Conservation (phyloP, 2,329 filamentous ascomycete species). For the Ophiostoma sp. region DNA sequence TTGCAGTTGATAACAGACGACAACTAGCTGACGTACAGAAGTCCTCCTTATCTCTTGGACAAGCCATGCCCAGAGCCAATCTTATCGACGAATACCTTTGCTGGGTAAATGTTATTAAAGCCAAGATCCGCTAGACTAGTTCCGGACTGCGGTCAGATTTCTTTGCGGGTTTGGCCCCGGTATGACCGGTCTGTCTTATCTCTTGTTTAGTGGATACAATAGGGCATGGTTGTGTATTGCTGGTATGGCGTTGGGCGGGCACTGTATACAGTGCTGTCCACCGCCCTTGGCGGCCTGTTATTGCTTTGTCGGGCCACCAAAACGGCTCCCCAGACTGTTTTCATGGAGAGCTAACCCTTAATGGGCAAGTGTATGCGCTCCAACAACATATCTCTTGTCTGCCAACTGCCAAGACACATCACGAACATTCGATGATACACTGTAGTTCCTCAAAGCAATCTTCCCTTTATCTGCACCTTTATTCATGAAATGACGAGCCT, state of each 20-base stretch:
- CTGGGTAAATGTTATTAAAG: conserved; percentile 2
- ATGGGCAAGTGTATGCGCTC: neutral
- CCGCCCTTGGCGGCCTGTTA: neutral
- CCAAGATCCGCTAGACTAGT: neutral
- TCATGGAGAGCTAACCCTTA: neutral
- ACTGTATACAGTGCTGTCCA: neutral
- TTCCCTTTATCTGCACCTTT: neutral
- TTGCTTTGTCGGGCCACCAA: neutral
- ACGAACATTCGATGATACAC: neutral
- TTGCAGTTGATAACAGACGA: neutral
- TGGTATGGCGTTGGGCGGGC: neutral
- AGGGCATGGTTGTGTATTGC: neutral
- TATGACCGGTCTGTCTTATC: conserved; percentile 6
- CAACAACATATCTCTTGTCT: neutral
- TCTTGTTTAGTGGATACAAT: neutral
- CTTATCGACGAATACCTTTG: neutral
- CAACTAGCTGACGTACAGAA: conserved; percentile 7
- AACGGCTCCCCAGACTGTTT: neutral
- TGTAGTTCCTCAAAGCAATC: neutral
- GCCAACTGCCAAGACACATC: conserved; percentile 7
- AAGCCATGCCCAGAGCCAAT: neutral
- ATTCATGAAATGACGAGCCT: neutral
- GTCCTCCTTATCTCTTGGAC: neutral
- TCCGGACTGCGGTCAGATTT: neutral
- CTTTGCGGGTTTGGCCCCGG: conserved; percentile 2